Evolutionary conservation across 108 stramenopile genomes (phyloP).

Genomic region (Epithemia pelagica): DNA sequence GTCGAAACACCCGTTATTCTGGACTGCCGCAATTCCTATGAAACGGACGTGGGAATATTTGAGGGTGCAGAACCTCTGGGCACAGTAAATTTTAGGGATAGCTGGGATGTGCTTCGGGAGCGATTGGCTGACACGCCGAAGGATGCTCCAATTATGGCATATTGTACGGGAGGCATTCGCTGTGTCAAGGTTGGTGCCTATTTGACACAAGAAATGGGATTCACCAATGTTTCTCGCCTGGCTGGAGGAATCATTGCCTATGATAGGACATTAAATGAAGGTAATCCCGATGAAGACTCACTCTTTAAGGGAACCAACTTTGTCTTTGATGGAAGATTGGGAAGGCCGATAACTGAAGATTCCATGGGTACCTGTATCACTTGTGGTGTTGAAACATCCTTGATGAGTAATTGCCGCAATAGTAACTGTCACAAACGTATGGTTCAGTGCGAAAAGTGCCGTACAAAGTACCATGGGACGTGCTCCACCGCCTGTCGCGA

Average conservation of each 20-base stretch:
- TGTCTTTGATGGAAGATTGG: conserved; percentile 96
- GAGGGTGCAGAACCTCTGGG: conserved; percentile 82
- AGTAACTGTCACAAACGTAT: conserved; percentile 85
- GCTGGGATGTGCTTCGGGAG: conserved; percentile 81
- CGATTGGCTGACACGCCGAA: conserved; percentile 70
- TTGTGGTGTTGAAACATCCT: conserved; percentile 80
- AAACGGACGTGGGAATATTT: conserved; percentile 89
- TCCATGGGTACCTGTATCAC: conserved; percentile 75
- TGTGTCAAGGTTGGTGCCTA: conserved; percentile 94
- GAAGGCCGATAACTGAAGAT: conserved; percentile 88
- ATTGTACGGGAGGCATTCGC: conserved; percentile 92
- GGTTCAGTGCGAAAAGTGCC: conserved; percentile 85
- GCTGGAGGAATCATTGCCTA: conserved; percentile 94
- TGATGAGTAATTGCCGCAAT: conserved; percentile 87
- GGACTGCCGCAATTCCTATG: conserved; percentile 87
- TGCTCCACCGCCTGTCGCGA: conserved; percentile 78
- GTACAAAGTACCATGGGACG: conserved; percentile 53
- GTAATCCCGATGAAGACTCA: conserved; percentile 57
- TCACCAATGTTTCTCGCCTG: conserved; percentile 87
- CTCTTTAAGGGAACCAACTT: conserved; percentile 93
- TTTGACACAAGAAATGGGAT: conserved; percentile 90
- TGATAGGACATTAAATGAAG: conserved; percentile 69
- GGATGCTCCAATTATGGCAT: conserved; percentile 89
- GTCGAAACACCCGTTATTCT: conserved; percentile 46
- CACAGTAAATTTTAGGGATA: conserved; percentile 88